Base-by-base conservation (phyloP, 108 stramenopile genomes). In the Cyclotella baltica region DNA sequence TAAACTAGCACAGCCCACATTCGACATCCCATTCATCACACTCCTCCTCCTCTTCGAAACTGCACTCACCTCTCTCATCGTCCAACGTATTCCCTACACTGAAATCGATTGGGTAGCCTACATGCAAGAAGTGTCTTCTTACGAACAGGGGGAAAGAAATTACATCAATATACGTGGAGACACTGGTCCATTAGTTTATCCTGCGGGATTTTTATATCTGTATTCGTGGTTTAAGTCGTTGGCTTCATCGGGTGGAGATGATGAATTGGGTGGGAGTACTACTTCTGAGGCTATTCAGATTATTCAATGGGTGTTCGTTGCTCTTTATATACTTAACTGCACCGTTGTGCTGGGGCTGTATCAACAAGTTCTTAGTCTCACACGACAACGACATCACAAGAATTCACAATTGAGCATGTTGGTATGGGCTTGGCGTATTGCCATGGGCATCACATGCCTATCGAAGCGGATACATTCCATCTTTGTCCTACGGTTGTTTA, bases 81-180 rank as follows among this genome's bases (percentile, higher is more conserved):
- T 98, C 31, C 36, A 40, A 9, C 73, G 76, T 28, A 91, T 97
- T 6, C 84, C 93, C 25, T 97, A 99, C 86, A 99, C 99, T 9
- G 99, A 99, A 84, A 99, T 99, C 72, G 99, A 99, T 78, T 99
- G 97, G 96, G 65, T 81, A 31, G 98, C 99, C 8, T 99, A 99
- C 87, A 98, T 99, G 97, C 89, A 98, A 86, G 96, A 99, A 84
- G 98, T 98, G 35, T 65, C 64, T n/a, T 88, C 86, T 23, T 89
- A 88, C 29, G 83, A 88, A 52, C 81, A 86, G 29, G 98, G 98
- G 22, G 96, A 98, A 62, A 76, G 84, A 4, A 86, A 99, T 77
- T 99, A 99, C 83, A 72, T 72, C 16, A 86, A 96, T 35, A 88
- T 99, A 30, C 72, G 88, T 25, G 99, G 99, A 35, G 89, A 81